Base-by-base conservation (phyloP, 1,284 basidiomycete genomes). In the Tilletia horrida region DNA sequence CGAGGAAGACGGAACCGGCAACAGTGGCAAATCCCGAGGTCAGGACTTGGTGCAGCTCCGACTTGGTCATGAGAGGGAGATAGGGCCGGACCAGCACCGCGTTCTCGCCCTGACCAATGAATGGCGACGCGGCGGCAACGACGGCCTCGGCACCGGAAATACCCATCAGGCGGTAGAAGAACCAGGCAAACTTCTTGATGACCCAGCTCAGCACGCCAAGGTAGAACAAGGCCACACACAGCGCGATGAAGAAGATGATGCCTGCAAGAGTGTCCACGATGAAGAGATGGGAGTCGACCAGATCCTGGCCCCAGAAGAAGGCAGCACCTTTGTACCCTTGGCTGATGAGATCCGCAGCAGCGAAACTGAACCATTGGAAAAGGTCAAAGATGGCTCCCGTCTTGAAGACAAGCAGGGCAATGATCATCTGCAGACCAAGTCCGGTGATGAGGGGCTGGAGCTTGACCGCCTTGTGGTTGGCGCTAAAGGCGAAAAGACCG, bases 101-200 rank as follows among this genome's bases (percentile, higher is more conserved):
- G 67, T 79, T 79, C 71, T 79, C 77, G 67, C 77, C 77, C 65
- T 78, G 75, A 43, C 67, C 63, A 77, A 94, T 89, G 87, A 91
- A 95, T 18, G 92, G 92, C 1, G 91, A 93, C 18, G 92, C 89
- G 64, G 92, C 89, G 44, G 93, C 92, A 64, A 94, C 91, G 71
- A 94, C 90, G 43, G 92, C 91, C 81, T 94, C 92, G 6, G 91
- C 92, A 76, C 92, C 92, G 29, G 83, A 82, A 64, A 84, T 79
- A 47, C 79, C 82, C 87, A 93, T 87, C 64, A 59, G 25, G 18
- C 55, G 55, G 85, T 91, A 91, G 86, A 95, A 94, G 84, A 94
- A 87, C 91, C 91, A 93, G 4, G 91, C 92, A 91, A 75, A 71
- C 73, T 79, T 79, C 64, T 69, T 70, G 66, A 79, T 73, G 67